Conservation (phyloP, 768 basidiomycete species). For the Rubroboletus satanas region DNA sequence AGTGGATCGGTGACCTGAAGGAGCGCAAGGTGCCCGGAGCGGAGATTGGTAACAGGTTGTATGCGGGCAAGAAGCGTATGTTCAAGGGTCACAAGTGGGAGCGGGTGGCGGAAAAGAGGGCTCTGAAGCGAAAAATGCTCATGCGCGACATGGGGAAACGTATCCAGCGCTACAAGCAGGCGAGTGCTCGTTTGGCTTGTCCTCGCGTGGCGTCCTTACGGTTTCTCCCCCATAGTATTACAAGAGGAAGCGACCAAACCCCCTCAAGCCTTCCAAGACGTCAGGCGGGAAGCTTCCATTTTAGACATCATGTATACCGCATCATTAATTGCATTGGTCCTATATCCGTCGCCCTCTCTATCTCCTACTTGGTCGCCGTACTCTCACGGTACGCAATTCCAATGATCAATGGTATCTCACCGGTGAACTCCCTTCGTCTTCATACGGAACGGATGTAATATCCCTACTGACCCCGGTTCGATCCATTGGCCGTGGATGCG, state of each 20-base stretch:
- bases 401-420: neutral
- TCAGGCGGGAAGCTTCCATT: slow-evolving; percentile 52
- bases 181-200: slow-evolving; percentile 30
- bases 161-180: slow-evolving; percentile 62
- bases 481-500: neutral
- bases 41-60: slow-evolving; percentile 59
- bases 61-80: slow-evolving; percentile 77
- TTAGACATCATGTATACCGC: slow-evolving; percentile 34
- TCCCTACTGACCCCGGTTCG: neutral
- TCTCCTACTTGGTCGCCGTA: neutral
- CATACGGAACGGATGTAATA: neutral
- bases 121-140: slow-evolving; percentile 48
- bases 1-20: slow-evolving; percentile 40
- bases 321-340: slow-evolving; percentile 1
- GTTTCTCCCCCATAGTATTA: slow-evolving; percentile 17
- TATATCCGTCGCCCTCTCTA: neutral
- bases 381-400: neutral
- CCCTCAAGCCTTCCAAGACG: slow-evolving; percentile 54
- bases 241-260: slow-evolving; percentile 47
- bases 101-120: slow-evolving; percentile 47
- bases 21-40: slow-evolving; percentile 44
- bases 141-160: slow-evolving; percentile 70
- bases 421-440: neutral
- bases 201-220: neutral
- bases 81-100: slow-evolving; percentile 95